phyloP scores from a whole-genome alignment of 495 filamentous ascomycete genomes.

The Aspergillus nanangensis region DNA sequence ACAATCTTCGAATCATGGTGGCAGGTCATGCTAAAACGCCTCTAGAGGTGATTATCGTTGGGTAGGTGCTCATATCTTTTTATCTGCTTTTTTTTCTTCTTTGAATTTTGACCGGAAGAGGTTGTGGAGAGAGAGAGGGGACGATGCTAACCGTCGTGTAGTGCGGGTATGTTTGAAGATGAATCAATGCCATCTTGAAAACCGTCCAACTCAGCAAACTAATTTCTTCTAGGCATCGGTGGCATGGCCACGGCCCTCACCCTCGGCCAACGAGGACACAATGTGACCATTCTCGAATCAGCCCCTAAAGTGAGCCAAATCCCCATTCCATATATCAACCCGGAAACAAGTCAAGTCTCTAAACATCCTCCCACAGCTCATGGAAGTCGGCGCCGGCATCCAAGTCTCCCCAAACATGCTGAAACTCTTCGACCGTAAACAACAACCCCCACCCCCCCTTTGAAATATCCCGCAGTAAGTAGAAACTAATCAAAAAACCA shows the following conservation, averaged over 20 bases:
- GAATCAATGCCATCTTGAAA: neutral
- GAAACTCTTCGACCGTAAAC: slow-evolving; percentile 58
- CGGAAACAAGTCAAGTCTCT: neutral
- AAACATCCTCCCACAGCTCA: slow-evolving; percentile 21
- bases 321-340: neutral
- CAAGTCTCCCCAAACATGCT: slow-evolving; percentile 77
- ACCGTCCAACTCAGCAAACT: no score
- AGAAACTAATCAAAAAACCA: no score
- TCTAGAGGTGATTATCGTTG: slow-evolving; percentile 8
- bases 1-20: no score
- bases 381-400: slow-evolving; percentile 73
- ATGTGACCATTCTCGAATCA: slow-evolving; percentile 34
- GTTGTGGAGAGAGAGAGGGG: neutral
- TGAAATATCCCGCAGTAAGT: neutral
- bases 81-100: neutral
- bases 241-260: slow-evolving; percentile 63
- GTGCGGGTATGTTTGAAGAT: slow-evolving; percentile 39
- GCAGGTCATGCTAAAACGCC: slow-evolving; percentile 1
- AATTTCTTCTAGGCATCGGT: slow-evolving; percentile 48
- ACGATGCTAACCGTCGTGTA: slow-evolving; percentile 7
- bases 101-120: no score
- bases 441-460: neutral
- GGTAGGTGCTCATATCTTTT: slow-evolving; percentile 3
- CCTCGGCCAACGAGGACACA: slow-evolving; percentile 48
- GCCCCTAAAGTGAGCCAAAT: slow-evolving; percentile 26